Evolutionary conservation across 352 stramenopile species (phyloP).

Genomic region (Vaucheria bursata): DNA sequence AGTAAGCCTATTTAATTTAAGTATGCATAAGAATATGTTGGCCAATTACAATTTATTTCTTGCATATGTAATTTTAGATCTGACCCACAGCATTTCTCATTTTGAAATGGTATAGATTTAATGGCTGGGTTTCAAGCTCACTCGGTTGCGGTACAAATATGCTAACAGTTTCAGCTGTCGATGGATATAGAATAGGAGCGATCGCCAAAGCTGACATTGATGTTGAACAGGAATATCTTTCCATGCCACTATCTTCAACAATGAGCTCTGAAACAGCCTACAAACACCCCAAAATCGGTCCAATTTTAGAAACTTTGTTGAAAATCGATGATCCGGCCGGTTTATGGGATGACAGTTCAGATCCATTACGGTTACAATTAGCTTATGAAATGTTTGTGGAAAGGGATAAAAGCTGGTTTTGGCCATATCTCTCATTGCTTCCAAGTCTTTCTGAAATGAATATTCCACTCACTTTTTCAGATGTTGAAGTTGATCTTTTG

Average conservation of each 20-base stretch:
- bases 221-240: slow-evolving; percentile 18
- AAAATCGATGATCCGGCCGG: neutral
- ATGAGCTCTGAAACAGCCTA: slow-evolving; percentile 14
- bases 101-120: slow-evolving; percentile 3
- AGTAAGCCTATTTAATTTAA: neutral
- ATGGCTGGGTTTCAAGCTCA: slow-evolving; percentile 16
- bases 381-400: slow-evolving; percentile 2
- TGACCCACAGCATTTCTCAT: neutral
- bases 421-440: slow-evolving; percentile 8
- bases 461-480: neutral
- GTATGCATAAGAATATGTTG: too few relatives aligned
- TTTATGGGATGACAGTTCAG: neutral
- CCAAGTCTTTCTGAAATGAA: neutral
- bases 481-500: slow-evolving; percentile 5
- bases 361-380: slow-evolving; percentile 8
- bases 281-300: too few relatives aligned
- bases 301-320: neutral
- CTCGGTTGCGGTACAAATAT: slow-evolving; percentile 14
- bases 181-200: slow-evolving; percentile 17
- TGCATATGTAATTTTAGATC: neutral
- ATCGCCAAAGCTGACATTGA: slow-evolving; percentile 23
- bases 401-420: neutral
- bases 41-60: too few relatives aligned
- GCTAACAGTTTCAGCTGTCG: slow-evolving; percentile 12
- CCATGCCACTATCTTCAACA: slow-evolving; percentile 1